Evolutionary conservation across 352 stramenopile species (phyloP).

Genomic region (Sclerospora graminicola): DNA sequence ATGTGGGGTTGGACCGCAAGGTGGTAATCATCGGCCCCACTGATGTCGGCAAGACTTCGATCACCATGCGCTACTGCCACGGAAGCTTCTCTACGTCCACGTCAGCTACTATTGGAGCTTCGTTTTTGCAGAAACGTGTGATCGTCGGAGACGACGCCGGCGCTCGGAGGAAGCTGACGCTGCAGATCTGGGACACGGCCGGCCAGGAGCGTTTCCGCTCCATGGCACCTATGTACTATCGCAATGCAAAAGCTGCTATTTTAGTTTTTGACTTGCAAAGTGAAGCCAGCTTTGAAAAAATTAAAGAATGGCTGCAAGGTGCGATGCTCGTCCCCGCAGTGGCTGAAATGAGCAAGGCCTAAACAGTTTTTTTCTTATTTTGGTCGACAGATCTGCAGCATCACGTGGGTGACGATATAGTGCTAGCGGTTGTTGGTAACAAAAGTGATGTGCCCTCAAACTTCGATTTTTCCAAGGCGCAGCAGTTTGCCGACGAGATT

Average conservation of each 20-base stretch:
- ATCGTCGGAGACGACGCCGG: slow-evolving; percentile 41
- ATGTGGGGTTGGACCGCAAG: slow-evolving; percentile 82
- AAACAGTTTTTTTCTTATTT: neutral
- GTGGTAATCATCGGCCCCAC: slow-evolving; percentile 84
- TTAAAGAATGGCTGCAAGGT: slow-evolving; percentile 82
- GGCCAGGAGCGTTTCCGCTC: slow-evolving; percentile 58
- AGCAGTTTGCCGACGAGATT: slow-evolving; percentile 70
- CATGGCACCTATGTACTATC: slow-evolving; percentile 88
- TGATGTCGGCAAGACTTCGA: slow-evolving; percentile 84
- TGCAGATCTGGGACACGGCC: slow-evolving; percentile 79
- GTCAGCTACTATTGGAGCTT: slow-evolving; percentile 77
- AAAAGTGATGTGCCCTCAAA: slow-evolving; percentile 59
- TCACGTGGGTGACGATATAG: slow-evolving; percentile 71
- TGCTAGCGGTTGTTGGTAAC: slow-evolving; percentile 77
- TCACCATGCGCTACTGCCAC: slow-evolving; percentile 85
- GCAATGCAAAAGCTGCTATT: slow-evolving; percentile 81
- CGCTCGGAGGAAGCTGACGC: slow-evolving; percentile 65
- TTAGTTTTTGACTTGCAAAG: slow-evolving; percentile 80
- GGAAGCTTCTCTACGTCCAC: slow-evolving; percentile 78
- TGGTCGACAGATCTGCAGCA: slow-evolving; percentile 46
- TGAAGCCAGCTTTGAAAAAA: slow-evolving; percentile 71
- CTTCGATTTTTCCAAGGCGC: slow-evolving; percentile 62
- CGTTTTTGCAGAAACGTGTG: slow-evolving; percentile 82
- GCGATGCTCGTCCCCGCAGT: neutral
- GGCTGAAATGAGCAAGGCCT: neutral